Conservation (phyloP, 2,329 filamentous ascomycete species). For the Periconia sp. region DNA sequence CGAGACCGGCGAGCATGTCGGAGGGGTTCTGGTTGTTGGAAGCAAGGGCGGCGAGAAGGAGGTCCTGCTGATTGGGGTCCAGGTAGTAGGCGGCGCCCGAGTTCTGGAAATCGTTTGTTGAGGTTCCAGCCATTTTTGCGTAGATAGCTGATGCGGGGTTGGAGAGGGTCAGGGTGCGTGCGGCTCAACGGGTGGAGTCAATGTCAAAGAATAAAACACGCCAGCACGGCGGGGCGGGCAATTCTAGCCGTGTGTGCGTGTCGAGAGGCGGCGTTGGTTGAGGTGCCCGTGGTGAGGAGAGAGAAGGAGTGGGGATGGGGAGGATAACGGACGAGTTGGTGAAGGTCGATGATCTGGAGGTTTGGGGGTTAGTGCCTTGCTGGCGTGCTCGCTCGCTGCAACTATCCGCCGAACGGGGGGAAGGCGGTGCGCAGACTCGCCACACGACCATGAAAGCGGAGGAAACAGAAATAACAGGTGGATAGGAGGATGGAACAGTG, state of each 20-base stretch:
- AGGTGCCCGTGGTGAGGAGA: neutral
- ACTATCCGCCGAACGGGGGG: neutral
- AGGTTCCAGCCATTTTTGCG: constrained; percentile 37
- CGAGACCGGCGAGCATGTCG: constrained; percentile 26
- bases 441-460: neutral
- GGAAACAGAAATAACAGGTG: neutral
- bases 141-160: constrained; percentile 19
- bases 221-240: neutral
- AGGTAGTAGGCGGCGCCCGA: constrained; percentile 48
- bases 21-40: constrained; percentile 46
- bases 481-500: constrained; percentile 16
- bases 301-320: neutral
- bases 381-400: too few relatives aligned
- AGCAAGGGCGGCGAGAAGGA: constrained; percentile 51
- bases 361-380: neutral
- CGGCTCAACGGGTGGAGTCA: neutral
- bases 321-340: too few relatives aligned
- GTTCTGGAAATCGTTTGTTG: constrained; percentile 42
- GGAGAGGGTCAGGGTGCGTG: neutral
- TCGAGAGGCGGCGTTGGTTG: neutral
- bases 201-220: too few relatives aligned
- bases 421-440: neutral
- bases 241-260: neutral
- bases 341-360: neutral
- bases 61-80: constrained; percentile 50